Evolutionary conservation across 2,329 filamentous ascomycete genomes (phyloP).

Genomic region (Amylocarpus encephaloides): DNA sequence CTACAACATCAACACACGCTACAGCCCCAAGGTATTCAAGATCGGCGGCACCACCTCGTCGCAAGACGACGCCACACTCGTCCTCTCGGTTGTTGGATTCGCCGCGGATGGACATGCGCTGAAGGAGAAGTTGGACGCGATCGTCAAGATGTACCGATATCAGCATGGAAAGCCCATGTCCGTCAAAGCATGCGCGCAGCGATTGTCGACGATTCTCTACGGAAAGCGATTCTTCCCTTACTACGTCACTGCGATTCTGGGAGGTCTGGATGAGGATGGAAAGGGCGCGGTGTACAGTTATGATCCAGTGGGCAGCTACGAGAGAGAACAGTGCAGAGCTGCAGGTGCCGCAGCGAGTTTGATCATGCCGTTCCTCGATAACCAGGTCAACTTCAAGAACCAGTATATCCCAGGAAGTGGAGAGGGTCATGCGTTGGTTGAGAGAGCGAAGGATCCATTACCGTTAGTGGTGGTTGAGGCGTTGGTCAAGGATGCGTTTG

Average conservation of each 20-base stretch:
- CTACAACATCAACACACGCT: constrained; percentile 98
- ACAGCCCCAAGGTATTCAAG: constrained; percentile 92
- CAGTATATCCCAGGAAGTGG: constrained; percentile 88
- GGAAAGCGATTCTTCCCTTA: constrained; percentile 98
- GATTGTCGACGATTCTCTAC: constrained; percentile 92
- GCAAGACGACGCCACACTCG: constrained; percentile 76
- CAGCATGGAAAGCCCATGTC: constrained; percentile 96
- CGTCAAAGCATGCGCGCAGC: constrained; percentile 89
- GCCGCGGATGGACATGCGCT: constrained; percentile 90
- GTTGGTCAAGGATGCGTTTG: constrained; percentile 94
- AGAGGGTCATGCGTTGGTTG: constrained; percentile 71
- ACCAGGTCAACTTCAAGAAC: constrained; percentile 99
- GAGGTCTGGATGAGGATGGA: constrained; percentile 89
- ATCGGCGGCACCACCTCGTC: constrained; percentile 86
- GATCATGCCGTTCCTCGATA: constrained; percentile 99
- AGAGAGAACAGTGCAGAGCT: constrained; percentile 91
- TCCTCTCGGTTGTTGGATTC: constrained; percentile 92
- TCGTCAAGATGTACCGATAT: constrained; percentile 99
- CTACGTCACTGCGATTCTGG: constrained; percentile 92
- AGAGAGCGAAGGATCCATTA: constrained; percentile 64
- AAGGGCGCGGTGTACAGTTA: constrained; percentile 94
- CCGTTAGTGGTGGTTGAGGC: constrained; percentile 69
- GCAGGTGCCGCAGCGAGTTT: constrained; percentile 86
- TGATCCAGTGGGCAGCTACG: constrained; percentile 95
- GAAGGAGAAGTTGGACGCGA: constrained; percentile 85